Base-by-base conservation (phyloP, 306 rosid genomes). In the Sindora glabra region DNA sequence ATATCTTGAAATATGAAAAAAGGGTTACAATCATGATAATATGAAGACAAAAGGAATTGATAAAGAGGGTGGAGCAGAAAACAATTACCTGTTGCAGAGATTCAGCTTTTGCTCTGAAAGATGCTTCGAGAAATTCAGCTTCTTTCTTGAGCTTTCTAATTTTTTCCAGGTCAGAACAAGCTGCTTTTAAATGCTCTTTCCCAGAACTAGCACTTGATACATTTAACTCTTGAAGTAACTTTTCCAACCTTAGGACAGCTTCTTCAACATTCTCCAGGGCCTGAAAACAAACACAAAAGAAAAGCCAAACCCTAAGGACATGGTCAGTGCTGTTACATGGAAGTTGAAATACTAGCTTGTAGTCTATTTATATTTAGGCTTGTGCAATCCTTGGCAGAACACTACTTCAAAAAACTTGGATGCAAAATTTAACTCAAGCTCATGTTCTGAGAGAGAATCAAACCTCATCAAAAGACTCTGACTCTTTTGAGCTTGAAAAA, bases 81-180 rank as follows among this genome's bases (percentile, higher is more conserved):
- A 11, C 37, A 51, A 59, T 67, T 62, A 86, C 99, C 86, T 80
- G 89, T 62, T 74, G 87, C 63, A 94, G 90, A 55, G 83, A 86
- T 54, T 83, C 97, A 48, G 95, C 95, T 79, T 89, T 94, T 46
- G 99, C 94, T 75, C 95, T 81, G 62, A 89, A 94, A 56, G 99
- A 94, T 71, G 89, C 97, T 85, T 74, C 99, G 65, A 94, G 70
- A 78, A 89, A 94, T 62, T 94, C 99, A 61, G 97, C 97, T 83
- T 94, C 99, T 74, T 94, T 89, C 76, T 80, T 82, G 22, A 89
- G 99, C 74, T 82, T 94, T 69, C 99, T 76, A 73, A 94, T 86
- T 74, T 84, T 89, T 72, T 94, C 95, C 73, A 94, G 91, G 85
- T 94, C 97, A 19, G 99, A 86, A 77, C 99, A 94, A 64, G 99